A percentile compares a stretch with the other conserved stretches of the same genome.
phyloP scores from a whole-genome alignment of 495 filamentous ascomycete genomes.

The Aspergillus sparsus region DNA sequence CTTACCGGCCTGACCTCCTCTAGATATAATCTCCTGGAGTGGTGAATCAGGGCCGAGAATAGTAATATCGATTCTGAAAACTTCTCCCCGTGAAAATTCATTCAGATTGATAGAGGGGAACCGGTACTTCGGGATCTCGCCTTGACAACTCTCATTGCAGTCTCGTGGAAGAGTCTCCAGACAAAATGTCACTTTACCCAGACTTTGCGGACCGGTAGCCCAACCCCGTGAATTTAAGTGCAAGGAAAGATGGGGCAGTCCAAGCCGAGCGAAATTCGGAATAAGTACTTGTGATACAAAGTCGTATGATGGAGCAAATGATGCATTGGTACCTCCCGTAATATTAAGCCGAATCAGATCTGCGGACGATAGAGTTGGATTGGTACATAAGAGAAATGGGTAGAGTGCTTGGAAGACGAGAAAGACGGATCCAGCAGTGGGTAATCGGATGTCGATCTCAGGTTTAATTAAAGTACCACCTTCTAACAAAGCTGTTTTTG shows the following conservation, averaged over 20 bases:
- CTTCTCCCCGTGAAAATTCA: constrained; percentile 41
- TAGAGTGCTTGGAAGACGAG: constrained; percentile 83
- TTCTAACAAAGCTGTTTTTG: background rate
- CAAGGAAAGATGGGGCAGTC: constrained; percentile 58
- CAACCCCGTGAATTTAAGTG: constrained; percentile 65
- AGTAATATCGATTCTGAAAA: constrained; percentile 62
- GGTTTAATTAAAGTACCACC: constrained; percentile 6
- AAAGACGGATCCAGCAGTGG: constrained; percentile 50
- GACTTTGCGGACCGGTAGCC: constrained; percentile 55
- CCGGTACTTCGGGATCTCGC: constrained; percentile 14
- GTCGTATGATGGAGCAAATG: constrained; percentile 71
- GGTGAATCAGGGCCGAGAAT: constrained; percentile 53
- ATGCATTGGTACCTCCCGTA: constrained; percentile 76
- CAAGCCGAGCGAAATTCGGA: constrained; percentile 65
- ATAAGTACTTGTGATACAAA: constrained; percentile 75
- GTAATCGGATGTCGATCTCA: constrained; percentile 36
- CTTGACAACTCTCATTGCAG: background rate
- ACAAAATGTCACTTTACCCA: constrained; percentile 61
- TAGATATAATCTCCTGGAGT: background rate
- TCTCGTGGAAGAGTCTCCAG: constrained; percentile 51
- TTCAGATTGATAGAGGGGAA: constrained; percentile 50
- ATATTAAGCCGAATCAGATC: constrained; percentile 51
- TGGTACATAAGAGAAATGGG: constrained; percentile 69
- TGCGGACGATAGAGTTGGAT: constrained; percentile 19
- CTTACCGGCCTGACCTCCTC: background rate